Base-by-base conservation (phyloP, 768 basidiomycete genomes). In the Termitomyces sp. region DNA sequence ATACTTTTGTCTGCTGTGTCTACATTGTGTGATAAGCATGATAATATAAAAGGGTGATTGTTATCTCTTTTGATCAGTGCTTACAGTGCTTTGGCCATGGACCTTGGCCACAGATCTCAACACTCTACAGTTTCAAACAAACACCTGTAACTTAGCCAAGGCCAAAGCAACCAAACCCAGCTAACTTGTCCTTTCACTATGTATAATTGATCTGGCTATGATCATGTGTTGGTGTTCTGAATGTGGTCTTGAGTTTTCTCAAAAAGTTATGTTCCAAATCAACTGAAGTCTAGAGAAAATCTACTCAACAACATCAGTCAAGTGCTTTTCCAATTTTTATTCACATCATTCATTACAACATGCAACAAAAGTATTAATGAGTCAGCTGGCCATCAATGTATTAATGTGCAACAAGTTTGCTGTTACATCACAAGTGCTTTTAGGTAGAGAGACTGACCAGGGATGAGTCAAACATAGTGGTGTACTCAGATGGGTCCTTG, bases 341-440 rank as follows among this genome's bases (percentile, higher is more conserved):
- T 2, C 18, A 41, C 18, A 9, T 44, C 20, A 44, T 54, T 58
- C 44, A 11, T 20, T 42, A 45, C 52, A 69, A 39, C 51, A 69
- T 56, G 41, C 66, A 69, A 55, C 66, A 69, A 68, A n/a, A 1
- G 60, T 64, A 61, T 69, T 66, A 31, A 69, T 63, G 15, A 69
- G 48, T 34, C 59, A 63, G 18, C 67, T 66, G 12, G 33, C 47
- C n/a, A 50, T 37, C 15, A 68, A 55, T n/a, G 27, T 27, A 27
- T 27, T 55, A 41, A 18, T 8, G 63, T n/a, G 47, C 47, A 39
- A 53, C 24, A 51, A 69, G 9, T 63, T 56, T 11, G 58, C 58
- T 50, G 27, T n/a, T n/a, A n/a, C n/a, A n/a, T n/a, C n/a, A n/a
- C n/a, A n/a, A n/a, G n/a, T n/a, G n/a, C n/a, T n/a, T n/a, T n/a